Evolutionary conservation across 495 filamentous ascomycete genomes (phyloP), one percentile per base, ranked within the genome.

Genomic region (Xylaria venustula): DNA sequence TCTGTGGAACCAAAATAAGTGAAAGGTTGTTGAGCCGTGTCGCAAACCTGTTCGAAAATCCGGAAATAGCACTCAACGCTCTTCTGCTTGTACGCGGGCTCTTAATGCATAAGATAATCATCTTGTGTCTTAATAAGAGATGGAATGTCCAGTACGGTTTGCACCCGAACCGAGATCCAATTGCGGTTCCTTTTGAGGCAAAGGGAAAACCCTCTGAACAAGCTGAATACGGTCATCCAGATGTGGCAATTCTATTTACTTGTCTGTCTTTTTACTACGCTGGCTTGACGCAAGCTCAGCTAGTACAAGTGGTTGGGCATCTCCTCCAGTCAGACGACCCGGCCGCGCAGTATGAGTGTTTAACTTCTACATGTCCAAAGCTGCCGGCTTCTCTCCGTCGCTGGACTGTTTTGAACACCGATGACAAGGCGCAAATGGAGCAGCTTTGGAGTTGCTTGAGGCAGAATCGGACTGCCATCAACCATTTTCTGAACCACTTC

Each of bases 161-260:
- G 9, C 73, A 78, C 46, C 75, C 73, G 0, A 51, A 36, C 2
- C 70, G 81, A 1, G 67, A 76, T 30, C 75, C 75, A 1, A 71
- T 84, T 12, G 77, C 80, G 7, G 81, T 84, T 5, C 81, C 81
- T 12, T 76, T 69, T 45, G 72, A 79, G 20, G 80, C 81, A 2
- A 84, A 84, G 60, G 81, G 80, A 0, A 75, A 76, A 6, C 81
- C 81, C 2, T 78, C 75, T 15, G 74, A 78, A 7, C 68, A 75
- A 30, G 75, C 80, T 7, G 81, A 84, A 59, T 84, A 70, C 62
- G 80, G 82, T 15, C 81, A 85, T 61, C 81, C 82, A 3, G 82
- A 85, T 63, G 81, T 83, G 7, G 74, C 80, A 9, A 84, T 84
- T 20, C 34, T 83, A 0, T 79, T 83, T 20, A 84, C 82, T 0